Evolutionary conservation across 257 asterid species (phyloP), one percentile per base, ranked within the genome.

Genomic region (Scutellaria barbata): DNA sequence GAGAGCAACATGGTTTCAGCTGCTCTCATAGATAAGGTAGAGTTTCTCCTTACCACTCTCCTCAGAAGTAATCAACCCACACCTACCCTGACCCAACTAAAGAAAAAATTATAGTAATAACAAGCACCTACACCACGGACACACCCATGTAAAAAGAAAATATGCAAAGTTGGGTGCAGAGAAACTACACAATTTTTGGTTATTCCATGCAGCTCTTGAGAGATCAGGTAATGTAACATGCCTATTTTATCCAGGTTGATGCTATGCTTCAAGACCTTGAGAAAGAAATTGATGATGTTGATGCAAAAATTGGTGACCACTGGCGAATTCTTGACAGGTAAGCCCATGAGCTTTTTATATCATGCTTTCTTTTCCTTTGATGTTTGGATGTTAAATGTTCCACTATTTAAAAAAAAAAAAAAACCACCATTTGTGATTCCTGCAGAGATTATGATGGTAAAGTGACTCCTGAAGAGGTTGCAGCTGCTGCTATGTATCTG

Each of bases 241-340:
- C 75, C 62, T 42, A 64, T 71, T 76, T 72, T 71, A 11, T 78
- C 79, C 79, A 92, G 96, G 97, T 92, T 77, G 96, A 85, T 80
- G 78, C 85, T 61, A 92, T 92, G 98, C 96, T 92, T 75, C 97
- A 92, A 75, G 83, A 85, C 61, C 95, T 92, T 74, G 97, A 92
- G 85, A 88, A 90, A 81, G 96, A 92, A 81, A 92, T 92, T 68
- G 96, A 92, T 77, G 92, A 85, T 13, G 98, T 92, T 52, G 96
- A 92, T 85, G 92, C 95, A 5, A 90, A 87, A 80, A 90, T 92
- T 67, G 98, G 97, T 80, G 95, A 92, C 73, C 92, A 80, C 30
- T 90, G 96, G 96, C 86, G 90, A 68, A 79, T 92, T 76, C 97
- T 92, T 53, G 96, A 90, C 82, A 88, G 96, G 98, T 92, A 81